Evolutionary conservation across 1,284 basidiomycete species (phyloP).

Genomic region (Puccinia coronata): DNA sequence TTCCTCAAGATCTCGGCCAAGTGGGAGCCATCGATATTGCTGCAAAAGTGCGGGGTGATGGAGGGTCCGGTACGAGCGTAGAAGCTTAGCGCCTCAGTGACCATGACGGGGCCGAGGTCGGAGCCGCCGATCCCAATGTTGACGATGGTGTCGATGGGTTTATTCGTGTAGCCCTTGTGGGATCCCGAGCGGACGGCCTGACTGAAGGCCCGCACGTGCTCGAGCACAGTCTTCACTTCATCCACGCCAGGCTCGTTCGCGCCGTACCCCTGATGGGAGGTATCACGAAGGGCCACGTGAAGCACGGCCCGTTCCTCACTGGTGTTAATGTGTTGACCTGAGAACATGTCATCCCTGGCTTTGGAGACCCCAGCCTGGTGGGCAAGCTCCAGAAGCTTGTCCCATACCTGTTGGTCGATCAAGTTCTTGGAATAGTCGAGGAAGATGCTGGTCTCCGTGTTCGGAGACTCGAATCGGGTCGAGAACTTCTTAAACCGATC

Average conservation of each 20-base stretch:
- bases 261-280: slow-evolving; percentile 63
- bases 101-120: slow-evolving; percentile 97
- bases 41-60: slow-evolving; percentile 84
- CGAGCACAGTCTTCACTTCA: slow-evolving; percentile 79
- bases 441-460: slow-evolving; percentile 74
- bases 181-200: slow-evolving; percentile 78
- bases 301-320: slow-evolving; percentile 95
- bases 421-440: slow-evolving; percentile 98
- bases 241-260: slow-evolving; percentile 79
- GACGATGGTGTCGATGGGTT: slow-evolving; percentile 88
- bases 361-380: slow-evolving; percentile 82
- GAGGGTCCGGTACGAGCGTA: slow-evolving; percentile 77
- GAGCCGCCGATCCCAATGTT: slow-evolving; percentile 99
- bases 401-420: slow-evolving; percentile 77
- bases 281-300: slow-evolving; percentile 89
- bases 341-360: slow-evolving; percentile 88
- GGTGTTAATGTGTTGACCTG: slow-evolving; percentile 95
- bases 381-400: slow-evolving; percentile 73
- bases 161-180: slow-evolving; percentile 97
- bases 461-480: slow-evolving; percentile 67
- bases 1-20: slow-evolving; percentile 80
- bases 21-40: slow-evolving; percentile 98
- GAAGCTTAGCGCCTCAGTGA: slow-evolving; percentile 91
- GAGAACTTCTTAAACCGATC: slow-evolving; percentile 83
- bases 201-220: slow-evolving; percentile 88